phyloP scores from a whole-genome alignment of 1,139 yeast genomes.

The Zygosaccharomyces pseudobailii region DNA sequence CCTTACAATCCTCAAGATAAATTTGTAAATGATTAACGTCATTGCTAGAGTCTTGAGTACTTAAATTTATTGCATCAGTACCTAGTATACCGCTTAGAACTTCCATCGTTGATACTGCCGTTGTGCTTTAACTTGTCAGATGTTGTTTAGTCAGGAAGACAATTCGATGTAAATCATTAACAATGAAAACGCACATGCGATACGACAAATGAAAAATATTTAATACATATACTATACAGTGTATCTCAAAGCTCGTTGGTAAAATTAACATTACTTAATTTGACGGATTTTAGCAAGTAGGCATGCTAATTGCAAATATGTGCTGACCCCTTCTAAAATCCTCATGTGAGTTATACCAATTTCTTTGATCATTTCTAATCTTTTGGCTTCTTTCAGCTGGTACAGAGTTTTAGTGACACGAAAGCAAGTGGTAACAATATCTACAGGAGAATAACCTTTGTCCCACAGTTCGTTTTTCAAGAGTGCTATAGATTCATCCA shows the following conservation, averaged over 20 bases:
- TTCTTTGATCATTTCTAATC: slow-evolving; percentile 74
- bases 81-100: slow-evolving; percentile 10
- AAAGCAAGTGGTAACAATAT: slow-evolving; percentile 85
- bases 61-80: neutral
- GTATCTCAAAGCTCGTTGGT: too few species aligned
- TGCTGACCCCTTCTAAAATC: slow-evolving; percentile 86
- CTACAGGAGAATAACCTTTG: slow-evolving; percentile 91
- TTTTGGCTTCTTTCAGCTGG: slow-evolving; percentile 57
- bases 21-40: slow-evolving; percentile 9
- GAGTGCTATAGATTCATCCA: slow-evolving; percentile 66
- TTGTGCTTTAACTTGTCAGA: neutral
- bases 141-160: neutral
- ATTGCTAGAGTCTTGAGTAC: neutral
- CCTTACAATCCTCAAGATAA: slow-evolving; percentile 14
- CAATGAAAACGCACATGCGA: neutral
- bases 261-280: slow-evolving; percentile 11
- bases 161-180: neutral
- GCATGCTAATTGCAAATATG: slow-evolving; percentile 81
- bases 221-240: neutral
- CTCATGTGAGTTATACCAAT: slow-evolving; percentile 91
- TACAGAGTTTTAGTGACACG: slow-evolving; percentile 76
- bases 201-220: too few species aligned
- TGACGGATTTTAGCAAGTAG: slow-evolving; percentile 58
- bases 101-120: slow-evolving; percentile 7
- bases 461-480: slow-evolving; percentile 67